Evolutionary conservation across 345 rosid species (phyloP).

Genomic region (Microcos paniculata): DNA sequence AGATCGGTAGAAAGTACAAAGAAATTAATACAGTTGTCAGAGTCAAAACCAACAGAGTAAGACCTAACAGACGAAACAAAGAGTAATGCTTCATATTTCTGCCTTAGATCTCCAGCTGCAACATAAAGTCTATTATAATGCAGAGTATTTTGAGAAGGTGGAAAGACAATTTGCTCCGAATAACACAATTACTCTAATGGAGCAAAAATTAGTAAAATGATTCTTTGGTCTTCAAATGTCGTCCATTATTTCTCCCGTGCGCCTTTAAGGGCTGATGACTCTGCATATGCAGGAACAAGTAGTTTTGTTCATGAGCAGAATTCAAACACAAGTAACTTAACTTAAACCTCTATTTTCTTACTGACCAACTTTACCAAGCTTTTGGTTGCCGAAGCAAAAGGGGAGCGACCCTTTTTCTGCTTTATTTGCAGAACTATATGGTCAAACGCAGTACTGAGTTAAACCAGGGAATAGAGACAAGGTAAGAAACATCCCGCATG

Average conservation of each 20-base stretch:
- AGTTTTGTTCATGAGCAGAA: no score
- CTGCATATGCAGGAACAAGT: no score
- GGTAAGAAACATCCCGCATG: not conserved
- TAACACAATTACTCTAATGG: not conserved
- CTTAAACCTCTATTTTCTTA: not conserved
- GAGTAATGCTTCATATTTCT: not conserved
- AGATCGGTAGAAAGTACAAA: not conserved
- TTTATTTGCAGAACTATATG: not conserved
- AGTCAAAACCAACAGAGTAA: not conserved
- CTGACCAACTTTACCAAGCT: not conserved
- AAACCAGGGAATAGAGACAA: not conserved
- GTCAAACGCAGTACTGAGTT: not conserved
- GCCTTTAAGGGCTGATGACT: no score
- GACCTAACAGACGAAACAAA: not conserved
- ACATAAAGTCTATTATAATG: not conserved
- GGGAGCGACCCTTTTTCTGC: not conserved
- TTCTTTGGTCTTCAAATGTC: no score
- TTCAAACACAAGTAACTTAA: no score
- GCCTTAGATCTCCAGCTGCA: not conserved
- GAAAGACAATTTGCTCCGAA: not conserved
- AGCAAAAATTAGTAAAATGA: not conserved
- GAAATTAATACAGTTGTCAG: not conserved
- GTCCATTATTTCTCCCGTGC: no score
- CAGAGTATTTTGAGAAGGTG: not conserved
- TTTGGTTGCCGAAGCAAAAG: not conserved